Evolutionary conservation across 192 early-diverging fungal species (phyloP), one percentile per base, ranked within the genome.

Genomic region (Rhizophagus sp.): DNA sequence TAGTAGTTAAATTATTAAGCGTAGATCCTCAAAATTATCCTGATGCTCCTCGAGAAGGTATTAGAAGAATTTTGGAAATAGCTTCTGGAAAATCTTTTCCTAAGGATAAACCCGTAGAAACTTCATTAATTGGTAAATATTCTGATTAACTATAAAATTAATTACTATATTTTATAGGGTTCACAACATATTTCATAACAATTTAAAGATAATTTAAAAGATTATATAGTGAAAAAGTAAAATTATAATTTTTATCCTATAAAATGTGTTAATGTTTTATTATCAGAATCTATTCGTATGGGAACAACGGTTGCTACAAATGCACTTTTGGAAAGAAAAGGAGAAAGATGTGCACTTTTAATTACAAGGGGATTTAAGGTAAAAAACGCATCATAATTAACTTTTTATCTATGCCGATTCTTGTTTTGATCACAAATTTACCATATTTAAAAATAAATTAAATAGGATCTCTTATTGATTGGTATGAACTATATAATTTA

Each of bases 271-370:
- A 36, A 39, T 70, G 13, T 11, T 69, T 47, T 70, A 39, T 57
- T 63, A 47, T 13, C 74, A 84, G 88, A 90, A 62, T 89, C 92
- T 75, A 93, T 99, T 62, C 90, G 96, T 19, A 97, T 99, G 96
- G 97, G 96, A 73, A 99, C 97, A 0, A 99, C 97, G 0, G 97
- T 99, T 4, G 97, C 97, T 4, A 99, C 97, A 2, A 99, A 99
- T 81, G 96, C 97, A 9, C 84, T 95, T 5, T 83, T 95, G 80
- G 94, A 96, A 85, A 86, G 93, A 50, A 96, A 95, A 79, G 98
- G 98, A 5, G 97, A 97, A 87, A 90, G 86, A 24, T 93, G 92
- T 81, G 97, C 93, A 9, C 83, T 99, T 71, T 80, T 99, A 17
- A 97, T 95, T 67, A 97, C 96, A 0, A 93, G 91, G 80, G 98